Base-by-base conservation (phyloP, 2,329 filamentous ascomycete genomes). In the Emericellopsis atlantica region DNA sequence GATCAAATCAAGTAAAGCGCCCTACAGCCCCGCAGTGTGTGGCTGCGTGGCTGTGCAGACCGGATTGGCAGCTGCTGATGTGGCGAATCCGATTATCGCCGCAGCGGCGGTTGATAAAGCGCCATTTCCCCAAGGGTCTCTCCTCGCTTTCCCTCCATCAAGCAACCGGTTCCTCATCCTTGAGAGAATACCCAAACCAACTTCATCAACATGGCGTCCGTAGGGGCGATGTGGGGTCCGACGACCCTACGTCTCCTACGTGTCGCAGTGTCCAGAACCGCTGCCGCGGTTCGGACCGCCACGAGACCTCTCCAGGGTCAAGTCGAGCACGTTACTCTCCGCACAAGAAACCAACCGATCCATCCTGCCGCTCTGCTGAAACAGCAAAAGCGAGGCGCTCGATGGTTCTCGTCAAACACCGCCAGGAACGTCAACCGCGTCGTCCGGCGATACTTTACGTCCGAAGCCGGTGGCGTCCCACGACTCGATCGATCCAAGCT, bases 221-320 rank as follows among this genome's bases (percentile, higher is more conserved):
- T 60, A 55, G 70, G 70, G 65, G 71, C 69, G 60, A 63, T 75
- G 57, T 74, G 67, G 72, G 73, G 67, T 52, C 69, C 72, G 44
- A 62, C 65, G 55, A 68, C 70, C 61, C 59, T 75, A 56, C 70
- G 70, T 56, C 59, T 72, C 50, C 61, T 76, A 51, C 68, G 70
- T 54, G 64, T 62, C 49, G 68, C 72, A 54, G 60, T 70, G 54
- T 59, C 60, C 39, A 70, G 67, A 51, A 66, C 71, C 51, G 65
- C 67, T 44, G 67, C 69, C 48, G 59, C 66, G 48, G 58, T 78
- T 43, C 69, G 71, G 47, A 60, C 57, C 50, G 64, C 65, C 32
- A 54, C 64, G 39, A 64, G 62, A 43, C 64, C 69, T 29, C 55
- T 66, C 33, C 65, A 70, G 46, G 53, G 57, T 49, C 61, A 70